Evolutionary conservation across 2,329 filamentous ascomycete species (phyloP).

Genomic region (Arachnomyces sp.): DNA sequence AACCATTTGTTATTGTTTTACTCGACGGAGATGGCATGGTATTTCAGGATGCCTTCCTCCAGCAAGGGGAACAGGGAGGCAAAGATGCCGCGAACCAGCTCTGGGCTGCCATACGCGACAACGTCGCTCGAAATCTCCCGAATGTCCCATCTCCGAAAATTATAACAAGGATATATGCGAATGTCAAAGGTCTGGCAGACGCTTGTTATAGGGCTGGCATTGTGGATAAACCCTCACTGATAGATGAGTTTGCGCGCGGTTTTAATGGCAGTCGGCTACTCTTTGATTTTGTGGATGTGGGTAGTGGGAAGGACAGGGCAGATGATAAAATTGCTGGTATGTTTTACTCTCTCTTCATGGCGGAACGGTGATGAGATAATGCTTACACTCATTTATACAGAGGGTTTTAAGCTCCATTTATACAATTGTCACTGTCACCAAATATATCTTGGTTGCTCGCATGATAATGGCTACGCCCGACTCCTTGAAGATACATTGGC

Average conservation of each 20-base stretch:
- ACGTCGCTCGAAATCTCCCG: slow-evolving; percentile 34
- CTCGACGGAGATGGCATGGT: slow-evolving; percentile 52
- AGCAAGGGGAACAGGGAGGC: slow-evolving; percentile 46
- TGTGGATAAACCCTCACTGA: slow-evolving; percentile 31
- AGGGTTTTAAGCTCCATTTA: slow-evolving; percentile 48
- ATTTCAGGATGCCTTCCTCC: slow-evolving; percentile 45
- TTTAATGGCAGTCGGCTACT: slow-evolving; percentile 45
- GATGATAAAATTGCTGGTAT: slow-evolving; percentile 43
- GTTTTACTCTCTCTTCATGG: slow-evolving; percentile 10
- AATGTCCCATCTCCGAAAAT: slow-evolving; percentile 41
- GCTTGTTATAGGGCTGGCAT: slow-evolving; percentile 40
- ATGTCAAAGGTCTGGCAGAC: slow-evolving; percentile 45
- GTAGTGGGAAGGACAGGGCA: slow-evolving; percentile 37
- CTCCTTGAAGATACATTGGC: slow-evolving; percentile 44
- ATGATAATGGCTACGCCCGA: slow-evolving; percentile 48
- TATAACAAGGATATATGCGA: slow-evolving; percentile 47
- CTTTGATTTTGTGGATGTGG: slow-evolving; percentile 46
- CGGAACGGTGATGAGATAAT: slow-evolving; percentile 13
- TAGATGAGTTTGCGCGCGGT: slow-evolving; percentile 50
- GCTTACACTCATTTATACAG: slow-evolving; percentile 29
- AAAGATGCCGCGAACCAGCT: slow-evolving; percentile 46
- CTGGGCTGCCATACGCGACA: slow-evolving; percentile 36
- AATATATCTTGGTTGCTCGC: slow-evolving; percentile 53
- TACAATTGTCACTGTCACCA: slow-evolving; percentile 55
- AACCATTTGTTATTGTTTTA: slow-evolving; percentile 48